phyloP scores from a whole-genome alignment of 805 yeast species.

The Candida palmyrensis region DNA sequence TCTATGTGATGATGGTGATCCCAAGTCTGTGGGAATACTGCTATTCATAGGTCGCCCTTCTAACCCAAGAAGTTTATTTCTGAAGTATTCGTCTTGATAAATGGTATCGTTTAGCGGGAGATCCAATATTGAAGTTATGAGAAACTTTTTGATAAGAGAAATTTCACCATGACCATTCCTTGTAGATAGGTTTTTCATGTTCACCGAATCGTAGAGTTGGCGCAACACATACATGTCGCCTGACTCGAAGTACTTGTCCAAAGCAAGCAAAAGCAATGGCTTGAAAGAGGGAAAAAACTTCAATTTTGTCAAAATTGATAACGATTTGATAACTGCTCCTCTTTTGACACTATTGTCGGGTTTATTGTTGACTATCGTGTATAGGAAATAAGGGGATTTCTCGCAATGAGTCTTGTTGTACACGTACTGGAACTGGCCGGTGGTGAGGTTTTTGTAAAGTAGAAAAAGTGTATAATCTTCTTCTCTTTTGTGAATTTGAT shows the following conservation, averaged over 20 bases:
- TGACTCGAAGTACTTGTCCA: conserved; percentile 40
- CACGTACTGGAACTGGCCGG: conserved; percentile 35
- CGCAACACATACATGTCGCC: conserved; percentile 16
- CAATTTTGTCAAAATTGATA: conserved; percentile 53
- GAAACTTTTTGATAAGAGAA: conserved; percentile 29
- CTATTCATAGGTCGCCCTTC: neutral
- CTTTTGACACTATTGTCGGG: conserved; percentile 42
- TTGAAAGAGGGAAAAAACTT: conserved; percentile 52
- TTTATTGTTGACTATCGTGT: conserved; percentile 50
- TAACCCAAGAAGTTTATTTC: conserved; percentile 30
- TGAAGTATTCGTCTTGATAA: conserved; percentile 33
- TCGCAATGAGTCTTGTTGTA: conserved; percentile 28
- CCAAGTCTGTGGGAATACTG: neutral
- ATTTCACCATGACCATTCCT: conserved; percentile 10
- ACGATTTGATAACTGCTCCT: conserved; percentile 56
- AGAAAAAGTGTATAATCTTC: conserved; percentile 57
- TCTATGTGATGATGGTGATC: conserved; percentile 8
- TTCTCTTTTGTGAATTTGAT: conserved; percentile 51
- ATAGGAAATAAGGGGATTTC: conserved; percentile 44
- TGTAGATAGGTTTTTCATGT: conserved; percentile 23
- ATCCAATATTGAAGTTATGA: conserved; percentile 39
- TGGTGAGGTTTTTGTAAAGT: conserved; percentile 38
- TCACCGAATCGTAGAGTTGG: conserved; percentile 27
- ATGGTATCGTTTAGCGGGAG: conserved; percentile 38
- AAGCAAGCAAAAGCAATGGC: conserved; percentile 50